These are phyloP conservation scores for Gossypium rotundifolium DNA, from an alignment of 345 rosid species.

Conservation along the genomic window DNA sequence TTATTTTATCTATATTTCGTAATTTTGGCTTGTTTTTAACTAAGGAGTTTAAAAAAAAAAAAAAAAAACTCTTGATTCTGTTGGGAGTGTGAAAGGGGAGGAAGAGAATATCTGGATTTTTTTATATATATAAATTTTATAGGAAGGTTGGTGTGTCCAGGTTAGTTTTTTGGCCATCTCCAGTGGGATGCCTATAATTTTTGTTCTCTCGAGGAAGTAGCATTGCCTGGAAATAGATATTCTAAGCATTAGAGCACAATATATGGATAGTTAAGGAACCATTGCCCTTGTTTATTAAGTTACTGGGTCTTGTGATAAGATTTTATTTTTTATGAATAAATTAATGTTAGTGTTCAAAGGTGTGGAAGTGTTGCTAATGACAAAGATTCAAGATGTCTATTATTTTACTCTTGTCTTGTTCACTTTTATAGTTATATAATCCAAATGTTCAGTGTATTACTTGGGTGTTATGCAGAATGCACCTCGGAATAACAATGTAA, in stretches of 20 bases:
- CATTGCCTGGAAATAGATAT: constrained; percentile 10
- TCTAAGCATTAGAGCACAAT: constrained; percentile 17
- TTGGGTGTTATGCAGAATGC: constrained; percentile 5
- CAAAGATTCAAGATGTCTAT: constrained; percentile 24
- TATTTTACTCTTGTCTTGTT: constrained; percentile 13
- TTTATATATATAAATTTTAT: constrained; percentile 36
- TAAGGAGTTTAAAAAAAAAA: background rate
- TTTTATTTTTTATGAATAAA: constrained; percentile 1
- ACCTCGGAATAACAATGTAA: background rate
- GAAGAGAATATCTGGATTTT: constrained; percentile 45
- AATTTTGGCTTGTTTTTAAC: constrained; percentile 16
- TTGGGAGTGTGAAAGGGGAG: constrained; percentile 34
- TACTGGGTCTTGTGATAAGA: constrained; percentile 10
- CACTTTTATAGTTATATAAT: background rate
- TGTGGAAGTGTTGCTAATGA: constrained; percentile 22
- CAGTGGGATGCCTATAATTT: constrained; percentile 28
- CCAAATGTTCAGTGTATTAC: constrained; percentile 12
- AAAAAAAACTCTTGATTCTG: constrained; percentile 19
- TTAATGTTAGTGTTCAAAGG: constrained; percentile 19
- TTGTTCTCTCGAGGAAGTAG: constrained; percentile 17
- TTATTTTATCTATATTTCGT: background rate
- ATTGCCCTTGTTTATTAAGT: constrained; percentile 1
- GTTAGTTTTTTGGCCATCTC: constrained; percentile 22
- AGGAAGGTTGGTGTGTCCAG: constrained; percentile 31
- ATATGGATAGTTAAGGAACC: constrained; percentile 18